A percentile compares a stretch with the other conserved stretches of the same genome.
phyloP scores from a whole-genome alignment of 108 stramenopile genomes.

The Asterionellopsis glacialis region DNA sequence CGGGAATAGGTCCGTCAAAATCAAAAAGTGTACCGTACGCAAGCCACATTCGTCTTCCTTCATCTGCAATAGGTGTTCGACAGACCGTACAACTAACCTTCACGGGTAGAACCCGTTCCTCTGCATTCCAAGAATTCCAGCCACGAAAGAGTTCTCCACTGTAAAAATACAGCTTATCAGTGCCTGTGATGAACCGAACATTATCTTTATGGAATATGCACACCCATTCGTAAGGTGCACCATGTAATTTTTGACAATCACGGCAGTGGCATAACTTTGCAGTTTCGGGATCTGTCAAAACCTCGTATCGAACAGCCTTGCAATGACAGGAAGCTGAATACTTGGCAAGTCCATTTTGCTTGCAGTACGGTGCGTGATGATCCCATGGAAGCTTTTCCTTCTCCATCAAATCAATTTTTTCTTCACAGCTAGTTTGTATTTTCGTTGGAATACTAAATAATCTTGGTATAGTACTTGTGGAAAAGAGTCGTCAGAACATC shows the following conservation, averaged over 20 bases:
- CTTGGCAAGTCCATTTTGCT: background rate
- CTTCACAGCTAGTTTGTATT: too few species aligned
- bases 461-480: too few species aligned
- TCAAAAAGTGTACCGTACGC: conserved; percentile 7
- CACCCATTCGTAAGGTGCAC: conserved; percentile 14
- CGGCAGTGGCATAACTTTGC: conserved; percentile 8
- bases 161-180: conserved; percentile 5
- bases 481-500: too few species aligned
- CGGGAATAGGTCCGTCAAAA: conserved; percentile 1
- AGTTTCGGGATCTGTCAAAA: conserved; percentile 1
- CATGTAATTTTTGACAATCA: conserved; percentile 6
- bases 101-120: conserved; percentile 2
- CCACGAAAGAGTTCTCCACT: background rate
- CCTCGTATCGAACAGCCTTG: conserved; percentile 5
- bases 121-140: background rate
- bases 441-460: too few species aligned
- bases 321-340: conserved; percentile 9
- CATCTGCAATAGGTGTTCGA: conserved; percentile 9
- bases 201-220: conserved; percentile 4
- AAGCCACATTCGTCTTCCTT: conserved; percentile 14
- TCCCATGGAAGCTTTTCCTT: too few species aligned
- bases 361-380: too few species aligned
- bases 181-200: background rate
- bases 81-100: conserved; percentile 6
- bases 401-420: too few species aligned